These are phyloP conservation scores for Groenewaldozyma sp. DNA, from an alignment of 1,139 yeast genomes.

Conservation along the genomic window DNA sequence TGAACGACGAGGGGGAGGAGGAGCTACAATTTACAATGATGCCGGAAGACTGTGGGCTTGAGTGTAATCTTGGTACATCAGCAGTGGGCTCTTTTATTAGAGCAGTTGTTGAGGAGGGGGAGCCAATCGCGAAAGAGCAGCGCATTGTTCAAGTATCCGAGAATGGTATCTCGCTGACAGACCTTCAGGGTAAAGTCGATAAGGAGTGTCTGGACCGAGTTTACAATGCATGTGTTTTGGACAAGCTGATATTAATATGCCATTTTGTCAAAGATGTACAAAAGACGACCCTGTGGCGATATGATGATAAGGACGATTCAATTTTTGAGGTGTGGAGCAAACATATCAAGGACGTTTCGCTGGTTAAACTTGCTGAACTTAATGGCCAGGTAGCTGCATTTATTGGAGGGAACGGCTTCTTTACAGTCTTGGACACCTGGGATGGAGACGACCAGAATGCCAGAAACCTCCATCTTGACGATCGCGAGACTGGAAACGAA, in stretches of 20 bases:
- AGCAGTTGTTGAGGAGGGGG: not conserved
- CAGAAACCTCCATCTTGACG: not conserved
- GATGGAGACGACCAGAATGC: not conserved
- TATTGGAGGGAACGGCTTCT: not conserved
- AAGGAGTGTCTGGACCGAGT: not conserved
- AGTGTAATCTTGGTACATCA: constrained; percentile 2
- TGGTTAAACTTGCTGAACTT: not conserved
- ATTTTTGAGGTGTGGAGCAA: constrained; percentile 1
- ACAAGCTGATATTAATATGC: not conserved
- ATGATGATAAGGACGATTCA: not conserved
- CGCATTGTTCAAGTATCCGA: constrained; percentile 4
- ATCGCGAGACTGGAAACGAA: not conserved
- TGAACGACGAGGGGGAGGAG: not conserved
- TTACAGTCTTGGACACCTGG: not conserved
- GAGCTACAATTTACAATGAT: not conserved
- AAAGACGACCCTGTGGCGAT: not conserved
- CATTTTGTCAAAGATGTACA: not conserved
- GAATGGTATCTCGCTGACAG: not conserved
- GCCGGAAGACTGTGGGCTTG: constrained; percentile 5
- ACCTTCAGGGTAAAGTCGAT: constrained; percentile 2
- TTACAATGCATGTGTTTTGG: not conserved
- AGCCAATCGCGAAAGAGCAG: not conserved
- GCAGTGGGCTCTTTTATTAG: not conserved
- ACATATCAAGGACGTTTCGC: not conserved
- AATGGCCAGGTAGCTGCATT: not conserved